Evolutionary conservation across 2,329 filamentous ascomycete species (phyloP).

Genomic region (Diaporthe citri): DNA sequence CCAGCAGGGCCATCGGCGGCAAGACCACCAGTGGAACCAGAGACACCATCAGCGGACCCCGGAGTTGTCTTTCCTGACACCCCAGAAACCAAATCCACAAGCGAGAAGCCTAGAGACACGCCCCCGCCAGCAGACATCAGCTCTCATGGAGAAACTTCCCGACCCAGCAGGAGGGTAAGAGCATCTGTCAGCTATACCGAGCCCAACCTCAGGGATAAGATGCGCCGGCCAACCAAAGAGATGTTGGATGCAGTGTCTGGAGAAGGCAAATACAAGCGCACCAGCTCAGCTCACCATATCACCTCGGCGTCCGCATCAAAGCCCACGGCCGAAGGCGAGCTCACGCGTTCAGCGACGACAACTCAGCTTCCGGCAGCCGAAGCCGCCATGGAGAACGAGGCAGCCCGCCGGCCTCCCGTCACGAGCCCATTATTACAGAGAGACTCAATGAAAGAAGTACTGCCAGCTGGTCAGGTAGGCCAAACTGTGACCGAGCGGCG

Average conservation of each 20-base stretch:
- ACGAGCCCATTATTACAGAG: constrained; percentile 57
- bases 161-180: constrained; percentile 76
- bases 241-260: constrained; percentile 79
- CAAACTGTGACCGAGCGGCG: constrained; percentile 55
- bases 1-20: constrained; percentile 42
- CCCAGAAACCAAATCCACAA: constrained; percentile 57
- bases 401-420: constrained; percentile 44
- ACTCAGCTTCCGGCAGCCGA: constrained; percentile 45
- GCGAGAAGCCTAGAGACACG: constrained; percentile 61
- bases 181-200: constrained; percentile 83
- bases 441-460: constrained; percentile 49
- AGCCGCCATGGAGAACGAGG: constrained; percentile 41
- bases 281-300: constrained; percentile 44
- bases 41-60: constrained; percentile 54
- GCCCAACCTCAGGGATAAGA: constrained; percentile 84
- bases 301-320: constrained; percentile 48
- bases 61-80: constrained; percentile 62
- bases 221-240: constrained; percentile 84
- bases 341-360: constrained; percentile 35
- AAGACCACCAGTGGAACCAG: constrained; percentile 44
- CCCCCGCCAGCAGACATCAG: constrained; percentile 72
- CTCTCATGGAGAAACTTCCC: constrained; percentile 66
- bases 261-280: constrained; percentile 65
- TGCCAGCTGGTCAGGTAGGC: constrained; percentile 48
- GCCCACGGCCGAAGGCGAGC: constrained; percentile 52